Evolutionary conservation across 2,329 filamentous ascomycete species (phyloP).

Genomic region (Cladosporium sp.): DNA sequence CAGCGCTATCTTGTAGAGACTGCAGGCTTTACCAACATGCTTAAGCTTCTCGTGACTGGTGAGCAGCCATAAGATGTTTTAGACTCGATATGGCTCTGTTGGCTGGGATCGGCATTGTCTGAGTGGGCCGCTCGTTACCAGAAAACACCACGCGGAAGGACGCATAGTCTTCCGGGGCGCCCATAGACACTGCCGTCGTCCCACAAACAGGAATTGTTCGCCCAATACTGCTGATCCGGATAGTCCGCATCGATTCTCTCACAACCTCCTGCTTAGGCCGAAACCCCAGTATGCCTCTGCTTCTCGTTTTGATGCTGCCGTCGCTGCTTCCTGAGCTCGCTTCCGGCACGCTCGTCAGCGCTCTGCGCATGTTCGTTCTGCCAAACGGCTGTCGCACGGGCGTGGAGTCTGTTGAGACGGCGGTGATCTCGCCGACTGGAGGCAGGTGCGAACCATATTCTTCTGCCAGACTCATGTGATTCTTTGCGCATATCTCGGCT

Average conservation of each 20-base stretch:
- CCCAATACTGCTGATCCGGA: conserved; percentile 34
- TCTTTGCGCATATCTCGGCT: conserved; percentile 63
- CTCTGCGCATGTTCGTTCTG: conserved; percentile 31
- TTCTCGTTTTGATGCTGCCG: conserved; percentile 30
- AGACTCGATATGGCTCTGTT: not conserved
- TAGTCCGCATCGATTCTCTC: conserved; percentile 23
- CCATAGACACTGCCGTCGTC: conserved; percentile 26
- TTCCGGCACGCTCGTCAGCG: conserved; percentile 49
- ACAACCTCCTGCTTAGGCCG: conserved; percentile 22
- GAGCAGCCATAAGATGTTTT: not conserved
- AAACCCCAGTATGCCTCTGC: conserved; percentile 29
- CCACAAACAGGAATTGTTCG: conserved; percentile 30
- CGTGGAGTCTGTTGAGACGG: conserved; percentile 23
- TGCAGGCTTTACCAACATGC: not conserved
- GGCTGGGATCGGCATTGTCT: not conserved
- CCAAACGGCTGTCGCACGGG: conserved; percentile 6
- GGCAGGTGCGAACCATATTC: conserved; percentile 64
- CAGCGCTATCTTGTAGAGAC: not conserved
- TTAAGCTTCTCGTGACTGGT: not conserved
- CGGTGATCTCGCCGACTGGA: conserved; percentile 58
- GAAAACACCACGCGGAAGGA: not conserved
- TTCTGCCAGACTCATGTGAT: conserved; percentile 61
- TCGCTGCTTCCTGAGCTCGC: conserved; percentile 48
- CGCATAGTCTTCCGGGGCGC: not conserved
- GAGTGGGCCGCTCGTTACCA: not conserved